Base-by-base conservation (phyloP, 1,284 basidiomycete genomes). In the Ceratobasidium sp. region DNA sequence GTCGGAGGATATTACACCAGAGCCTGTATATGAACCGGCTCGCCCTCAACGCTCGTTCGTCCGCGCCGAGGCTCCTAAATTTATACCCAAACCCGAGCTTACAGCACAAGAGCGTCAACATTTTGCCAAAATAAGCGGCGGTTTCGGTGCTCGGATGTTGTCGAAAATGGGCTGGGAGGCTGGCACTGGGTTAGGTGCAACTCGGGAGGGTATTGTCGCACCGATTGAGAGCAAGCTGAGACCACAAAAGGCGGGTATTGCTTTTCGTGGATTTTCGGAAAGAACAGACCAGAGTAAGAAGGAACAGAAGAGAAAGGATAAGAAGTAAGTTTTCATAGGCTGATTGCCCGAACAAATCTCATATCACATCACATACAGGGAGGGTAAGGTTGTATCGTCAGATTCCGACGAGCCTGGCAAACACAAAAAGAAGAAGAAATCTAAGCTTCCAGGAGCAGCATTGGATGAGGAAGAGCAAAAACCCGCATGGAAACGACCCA, bases 111-210 rank as follows among this genome's bases (percentile, higher is more conserved):
- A 98, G 80, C 86, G 87, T 73, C 86, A 87, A 17, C 96, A 98
- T 81, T 96, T 98, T 83, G 88, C 85, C 80, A 94, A 93, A 80
- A 87, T 98, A 11, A 86, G 89, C 37, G 88, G 90, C 28, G 87
- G 91, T 0, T 92, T 95, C 79, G 97, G 95, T 80, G 92, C 95
- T 11, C 90, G 91, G 74, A 90, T 98, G 89, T 89, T 99, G n/a
- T 89, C 90, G 53, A 97, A 96, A 85, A 95, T 96, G 91, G 96
- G 97, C 15, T 99, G 97, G 96, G 87, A 92, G 81, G 86, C 91
- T 0, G 88, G 97, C 7, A 89, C 89, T 26, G 97, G 97, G 82
- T 87, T 98, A 20, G 97, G 96, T 80, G 84, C 87, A 0, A 85
- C 87, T 1, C 92, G 93, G 7, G 90, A 93, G 80, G 96, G 96